A percentile compares a stretch with the other conserved stretches of the same genome.
phyloP scores from a whole-genome alignment of 306 rosid genomes.

The Notholithocarpus densiflorus region DNA sequence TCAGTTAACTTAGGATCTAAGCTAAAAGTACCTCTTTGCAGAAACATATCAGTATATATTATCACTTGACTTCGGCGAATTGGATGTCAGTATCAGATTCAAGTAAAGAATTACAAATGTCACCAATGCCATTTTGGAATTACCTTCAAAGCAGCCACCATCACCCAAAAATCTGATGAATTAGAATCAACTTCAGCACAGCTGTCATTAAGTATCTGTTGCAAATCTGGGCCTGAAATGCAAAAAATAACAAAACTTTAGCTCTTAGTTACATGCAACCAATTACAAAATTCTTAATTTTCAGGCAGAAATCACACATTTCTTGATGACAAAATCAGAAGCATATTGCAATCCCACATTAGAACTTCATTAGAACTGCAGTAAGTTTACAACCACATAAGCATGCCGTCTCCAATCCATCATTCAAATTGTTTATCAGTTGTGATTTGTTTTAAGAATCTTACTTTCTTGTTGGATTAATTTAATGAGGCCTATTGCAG shows the following conservation, averaged over 20 bases:
- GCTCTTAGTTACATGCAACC: not conserved
- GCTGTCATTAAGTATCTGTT: constrained; percentile 63
- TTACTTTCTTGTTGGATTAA: not conserved
- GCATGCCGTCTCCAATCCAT: not conserved
- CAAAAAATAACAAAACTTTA: constrained; percentile 19
- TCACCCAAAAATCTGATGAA: constrained; percentile 92
- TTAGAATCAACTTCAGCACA: constrained; percentile 67
- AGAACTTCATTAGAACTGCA: not conserved
- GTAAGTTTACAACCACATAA: not conserved
- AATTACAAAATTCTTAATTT: not conserved
- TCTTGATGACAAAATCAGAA: not conserved
- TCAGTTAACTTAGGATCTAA: not conserved
- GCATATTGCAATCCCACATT: not conserved
- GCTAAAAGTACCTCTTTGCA: not conserved
- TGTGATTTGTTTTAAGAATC: not conserved
- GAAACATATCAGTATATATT: not conserved
- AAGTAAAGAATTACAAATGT: constrained; percentile 11
- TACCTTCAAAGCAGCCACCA: constrained; percentile 92
- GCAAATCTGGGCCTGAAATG: constrained; percentile 56
- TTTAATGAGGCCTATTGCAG: not conserved
- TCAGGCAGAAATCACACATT: not conserved
- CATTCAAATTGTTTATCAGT: not conserved
- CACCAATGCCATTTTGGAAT: constrained; percentile 15
- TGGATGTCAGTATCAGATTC: not conserved
- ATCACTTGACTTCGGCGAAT: not conserved